Conservation (phyloP, 345 rosid species). For the Salix brachista region DNA sequence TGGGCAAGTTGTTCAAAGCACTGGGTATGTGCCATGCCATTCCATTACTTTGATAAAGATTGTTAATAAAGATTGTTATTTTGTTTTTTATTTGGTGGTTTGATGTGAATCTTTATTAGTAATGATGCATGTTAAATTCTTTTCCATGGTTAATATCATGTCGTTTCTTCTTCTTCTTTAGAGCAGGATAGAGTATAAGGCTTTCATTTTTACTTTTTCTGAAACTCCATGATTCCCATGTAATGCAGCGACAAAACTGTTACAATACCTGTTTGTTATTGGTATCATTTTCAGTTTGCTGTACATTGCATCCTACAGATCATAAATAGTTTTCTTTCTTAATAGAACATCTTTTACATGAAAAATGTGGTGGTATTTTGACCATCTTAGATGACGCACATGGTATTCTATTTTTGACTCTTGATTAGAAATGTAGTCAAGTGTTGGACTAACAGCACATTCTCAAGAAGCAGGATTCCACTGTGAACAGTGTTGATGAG, state of each 20-base stretch:
- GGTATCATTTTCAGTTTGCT: background rate
- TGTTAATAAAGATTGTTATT: background rate
- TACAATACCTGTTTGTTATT: background rate
- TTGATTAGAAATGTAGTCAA: background rate
- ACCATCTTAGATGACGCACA: background rate
- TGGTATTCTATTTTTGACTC: background rate
- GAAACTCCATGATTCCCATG: background rate
- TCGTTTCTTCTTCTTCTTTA: background rate
- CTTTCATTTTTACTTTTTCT: background rate
- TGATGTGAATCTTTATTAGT: background rate
- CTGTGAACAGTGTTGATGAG: too few species aligned
- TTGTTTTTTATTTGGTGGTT: background rate
- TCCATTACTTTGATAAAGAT: background rate
- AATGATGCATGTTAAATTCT: background rate
- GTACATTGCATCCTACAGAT: background rate
- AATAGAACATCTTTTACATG: background rate
- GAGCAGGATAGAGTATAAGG: background rate
- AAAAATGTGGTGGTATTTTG: background rate
- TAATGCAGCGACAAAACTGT: background rate
- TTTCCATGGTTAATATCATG: background rate
- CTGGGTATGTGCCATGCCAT: conserved; percentile 56
- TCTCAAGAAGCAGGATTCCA: background rate
- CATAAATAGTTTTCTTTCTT: background rate
- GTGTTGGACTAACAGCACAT: background rate
- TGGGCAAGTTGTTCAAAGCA: conserved; percentile 98